Evolutionary conservation across 495 filamentous ascomycete species (phyloP).

Genomic region (Aspergillus heteromorphus): DNA sequence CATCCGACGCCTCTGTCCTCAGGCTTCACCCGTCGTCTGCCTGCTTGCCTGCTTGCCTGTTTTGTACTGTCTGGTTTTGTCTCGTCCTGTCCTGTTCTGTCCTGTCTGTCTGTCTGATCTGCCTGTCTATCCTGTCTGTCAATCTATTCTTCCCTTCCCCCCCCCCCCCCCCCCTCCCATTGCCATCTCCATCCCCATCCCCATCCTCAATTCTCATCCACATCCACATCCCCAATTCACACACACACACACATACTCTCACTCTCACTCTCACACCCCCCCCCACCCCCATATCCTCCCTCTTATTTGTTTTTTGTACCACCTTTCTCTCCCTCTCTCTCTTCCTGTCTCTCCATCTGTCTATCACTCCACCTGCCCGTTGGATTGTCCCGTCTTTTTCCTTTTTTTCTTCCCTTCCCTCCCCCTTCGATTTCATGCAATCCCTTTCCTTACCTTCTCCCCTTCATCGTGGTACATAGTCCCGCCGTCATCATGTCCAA

Average conservation of each 20-base stretch:
- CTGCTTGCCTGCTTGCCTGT: too few species aligned
- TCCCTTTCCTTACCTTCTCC: background rate
- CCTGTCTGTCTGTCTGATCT: too few species aligned
- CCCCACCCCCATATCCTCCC: conserved; percentile 1
- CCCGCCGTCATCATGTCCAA: conserved; percentile 34
- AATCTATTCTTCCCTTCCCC: background rate
- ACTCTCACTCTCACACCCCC: too few species aligned
- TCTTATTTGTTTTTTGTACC: conserved; percentile 18
- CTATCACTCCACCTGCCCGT: background rate
- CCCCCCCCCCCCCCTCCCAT: background rate
- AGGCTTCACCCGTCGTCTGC: conserved; percentile 14
- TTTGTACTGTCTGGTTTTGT: background rate
- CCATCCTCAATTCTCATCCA: background rate
- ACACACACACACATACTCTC: conserved; percentile 1
- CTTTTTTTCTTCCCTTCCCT: conserved; percentile 8
- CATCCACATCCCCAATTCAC: background rate
- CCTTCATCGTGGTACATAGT: conserved; percentile 8
- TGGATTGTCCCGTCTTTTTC: conserved; percentile 4
- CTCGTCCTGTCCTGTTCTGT: too few species aligned
- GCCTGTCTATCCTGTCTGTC: too few species aligned
- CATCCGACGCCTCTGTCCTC: conserved; percentile 22
- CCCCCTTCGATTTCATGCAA: conserved; percentile 3
- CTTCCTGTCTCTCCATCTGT: background rate
- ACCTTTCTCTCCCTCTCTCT: conserved; percentile 1
- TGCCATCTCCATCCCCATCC: background rate